Evolutionary conservation across 345 rosid genomes (phyloP), one percentile per base, ranked within the genome.

Genomic region (Clausena lansium): DNA sequence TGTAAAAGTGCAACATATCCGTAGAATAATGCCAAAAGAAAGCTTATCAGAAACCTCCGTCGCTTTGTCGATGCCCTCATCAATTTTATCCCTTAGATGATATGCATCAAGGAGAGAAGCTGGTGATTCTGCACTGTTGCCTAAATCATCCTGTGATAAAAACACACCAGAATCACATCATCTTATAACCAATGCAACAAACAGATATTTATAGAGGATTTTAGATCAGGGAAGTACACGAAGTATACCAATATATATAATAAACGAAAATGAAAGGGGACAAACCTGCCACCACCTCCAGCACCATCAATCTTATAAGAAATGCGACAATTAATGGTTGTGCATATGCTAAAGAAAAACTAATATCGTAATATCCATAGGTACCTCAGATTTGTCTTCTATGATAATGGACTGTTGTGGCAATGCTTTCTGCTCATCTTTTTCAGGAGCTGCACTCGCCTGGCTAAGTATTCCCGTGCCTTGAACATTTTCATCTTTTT

Each of bases 81-180:
- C 80, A 66, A 70, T 84, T 71, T 77, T 83, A 64, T 83, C 92
- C 80, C 74, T 85, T 72, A 94, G 86, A 86, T 87, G 84, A 86
- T 96, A 96, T 67, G 94, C 77, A 55, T 87, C 88, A 77, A 94
- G 97, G 73, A 96, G 97, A 63, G 97, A 81, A 84, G 80, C 84
- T 17, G 89, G 68, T 41, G 39, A 72, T 73, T 80, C 85, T 35
- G 54, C 61, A 72, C 66, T 86, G 74, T 75, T 81, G 50, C 77
- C 82, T 36, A 70, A 24, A 80, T 73, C 79, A 79, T 70, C 85
- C 95, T 90, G 80, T 73, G 79, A 77, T 75, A 75, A 70, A 41
- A 78, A 41, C 55, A 63, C 39, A 59, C 19, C 25, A 78, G 57
- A 73, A 78, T 33, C 4, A 54, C 61, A 22, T 30, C 59, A 22